A percentile compares a stretch with the other conserved stretches of the same genome.
phyloP scores from a whole-genome alignment of 192 early-diverging fungal genomes.

The Backusella macrospora region DNA sequence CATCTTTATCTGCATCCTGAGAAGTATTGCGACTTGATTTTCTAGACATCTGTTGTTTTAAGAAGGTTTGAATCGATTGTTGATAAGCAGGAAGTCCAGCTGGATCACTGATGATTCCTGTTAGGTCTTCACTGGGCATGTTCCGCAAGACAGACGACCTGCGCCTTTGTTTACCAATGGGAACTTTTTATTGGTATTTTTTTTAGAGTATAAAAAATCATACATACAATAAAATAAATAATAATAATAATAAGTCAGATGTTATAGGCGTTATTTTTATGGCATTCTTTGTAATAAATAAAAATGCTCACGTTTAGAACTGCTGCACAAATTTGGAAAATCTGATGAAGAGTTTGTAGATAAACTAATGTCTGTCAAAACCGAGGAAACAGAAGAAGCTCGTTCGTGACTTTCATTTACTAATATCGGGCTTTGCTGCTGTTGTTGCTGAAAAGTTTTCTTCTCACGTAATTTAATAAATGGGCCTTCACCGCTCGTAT shows the following conservation, averaged over 20 bases:
- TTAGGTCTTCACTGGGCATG: conserved; percentile 16
- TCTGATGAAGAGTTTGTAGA: background rate
- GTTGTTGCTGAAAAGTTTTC: background rate
- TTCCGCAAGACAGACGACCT: conserved; percentile 16
- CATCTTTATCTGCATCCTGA: conserved; percentile 18
- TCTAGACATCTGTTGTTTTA: conserved; percentile 14
- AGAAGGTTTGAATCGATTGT: conserved; percentile 19
- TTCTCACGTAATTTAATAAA: conserved; percentile 20
- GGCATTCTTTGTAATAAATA: conserved; percentile 17
- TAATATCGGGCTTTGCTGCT: background rate
- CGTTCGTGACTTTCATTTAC: conserved; percentile 14
- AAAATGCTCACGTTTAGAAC: conserved; percentile 25
- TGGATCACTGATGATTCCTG: conserved; percentile 9
- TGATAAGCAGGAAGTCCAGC: conserved; percentile 1
- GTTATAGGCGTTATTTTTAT: background rate
- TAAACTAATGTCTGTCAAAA: conserved; percentile 25
- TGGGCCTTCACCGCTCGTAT: background rate
- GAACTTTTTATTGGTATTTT: background rate
- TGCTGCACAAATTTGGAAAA: conserved; percentile 10
- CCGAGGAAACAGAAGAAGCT: conserved; percentile 35
- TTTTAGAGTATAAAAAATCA: background rate
- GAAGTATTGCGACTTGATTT: background rate
- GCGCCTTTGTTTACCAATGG: conserved; percentile 16
- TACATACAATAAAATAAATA: background rate
- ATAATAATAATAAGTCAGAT: conserved; percentile 1